Evolutionary conservation across 2,329 filamentous ascomycete species (phyloP), one percentile per base, ranked within the genome.

Genomic region (Xylariales sp.): DNA sequence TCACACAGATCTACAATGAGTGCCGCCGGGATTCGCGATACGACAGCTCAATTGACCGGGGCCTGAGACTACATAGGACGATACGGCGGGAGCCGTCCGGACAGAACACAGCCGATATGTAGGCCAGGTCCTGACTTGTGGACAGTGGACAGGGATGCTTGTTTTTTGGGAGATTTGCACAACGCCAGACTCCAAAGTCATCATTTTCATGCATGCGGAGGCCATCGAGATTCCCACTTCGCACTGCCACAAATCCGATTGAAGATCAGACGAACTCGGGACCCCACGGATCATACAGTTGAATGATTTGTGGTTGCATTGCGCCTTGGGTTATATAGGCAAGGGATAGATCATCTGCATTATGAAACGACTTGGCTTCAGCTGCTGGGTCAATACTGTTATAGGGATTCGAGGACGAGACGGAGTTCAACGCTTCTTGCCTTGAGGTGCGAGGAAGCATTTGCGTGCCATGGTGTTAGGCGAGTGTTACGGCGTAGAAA

Each of bases 301-400:
- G 24, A 27, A 27, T 7, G 29, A 15, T 31, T 9, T 31, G n/a
- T 12, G 8, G 29, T 31, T 31, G 32, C 32, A 35, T 6, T 18
- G 12, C n/a, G 34, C 19, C 19, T 12, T 21, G 12, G 34, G 34
- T 37, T 37, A 37, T 10, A 16, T 37, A 37, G 27, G 24, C 34
- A 37, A 25, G 34, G 34, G 34, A 21, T 14, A 37, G 34, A 37
- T 37, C 34, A 37, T 37, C 8, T 34, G 21, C n/a, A 34, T 37
- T 11, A 15, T 37, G 34, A 19, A 14, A 37, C 18, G 16, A 5
- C 34, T 27, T 37, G 32, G 32, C 32, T 16, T 4, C 32, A 10
- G 10, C 29, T 15, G 8, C 11, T 9, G n/a, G 32, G 12, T 9
- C 32, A 34, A 16, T 34, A 18, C n/a, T 14, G 25, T 8, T 27